Evolutionary conservation across 2,329 filamentous ascomycete species (phyloP).

Genomic region (Microsporum canis): DNA sequence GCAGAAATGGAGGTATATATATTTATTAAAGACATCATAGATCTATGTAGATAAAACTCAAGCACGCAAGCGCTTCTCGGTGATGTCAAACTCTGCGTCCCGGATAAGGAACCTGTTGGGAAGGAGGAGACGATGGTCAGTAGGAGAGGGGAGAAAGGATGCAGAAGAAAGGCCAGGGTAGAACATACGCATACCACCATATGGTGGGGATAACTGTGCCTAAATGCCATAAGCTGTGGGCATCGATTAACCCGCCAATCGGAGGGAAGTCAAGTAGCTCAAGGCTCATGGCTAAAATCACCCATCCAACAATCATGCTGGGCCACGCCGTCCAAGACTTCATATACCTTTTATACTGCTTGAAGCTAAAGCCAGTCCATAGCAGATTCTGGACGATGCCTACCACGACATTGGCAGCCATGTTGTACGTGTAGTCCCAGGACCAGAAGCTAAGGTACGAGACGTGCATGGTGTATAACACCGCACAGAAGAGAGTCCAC

Average conservation of each 20-base stretch:
- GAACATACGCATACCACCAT: conserved; percentile 85
- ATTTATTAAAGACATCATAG: neutral
- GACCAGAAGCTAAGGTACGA: conserved; percentile 71
- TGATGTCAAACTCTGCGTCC: conserved; percentile 73
- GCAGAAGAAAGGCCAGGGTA: neutral
- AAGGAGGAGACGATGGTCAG: neutral
- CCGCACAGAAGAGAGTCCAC: conserved; percentile 64
- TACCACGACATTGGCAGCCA: conserved; percentile 80
- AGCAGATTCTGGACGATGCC: conserved; percentile 70
- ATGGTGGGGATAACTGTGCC: conserved; percentile 80
- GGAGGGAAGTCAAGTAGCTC: conserved; percentile 92
- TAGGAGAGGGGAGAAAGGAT: neutral
- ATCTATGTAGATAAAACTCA: conserved; percentile 24
- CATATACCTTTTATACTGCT: conserved; percentile 55
- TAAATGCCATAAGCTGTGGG: conserved; percentile 91
- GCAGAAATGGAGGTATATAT: too few species aligned
- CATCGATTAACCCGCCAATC: conserved; percentile 69
- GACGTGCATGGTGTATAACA: conserved; percentile 65
- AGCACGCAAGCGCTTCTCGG: conserved; percentile 60
- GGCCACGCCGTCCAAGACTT: conserved; percentile 80
- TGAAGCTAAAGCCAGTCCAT: conserved; percentile 75
- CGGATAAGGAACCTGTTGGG: conserved; percentile 64
- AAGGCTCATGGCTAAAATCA: conserved; percentile 86
- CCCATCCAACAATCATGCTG: conserved; percentile 80
- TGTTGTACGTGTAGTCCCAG: conserved; percentile 98